phyloP scores from a whole-genome alignment of 352 stramenopile species.

The Phytophthora uliginosa region DNA sequence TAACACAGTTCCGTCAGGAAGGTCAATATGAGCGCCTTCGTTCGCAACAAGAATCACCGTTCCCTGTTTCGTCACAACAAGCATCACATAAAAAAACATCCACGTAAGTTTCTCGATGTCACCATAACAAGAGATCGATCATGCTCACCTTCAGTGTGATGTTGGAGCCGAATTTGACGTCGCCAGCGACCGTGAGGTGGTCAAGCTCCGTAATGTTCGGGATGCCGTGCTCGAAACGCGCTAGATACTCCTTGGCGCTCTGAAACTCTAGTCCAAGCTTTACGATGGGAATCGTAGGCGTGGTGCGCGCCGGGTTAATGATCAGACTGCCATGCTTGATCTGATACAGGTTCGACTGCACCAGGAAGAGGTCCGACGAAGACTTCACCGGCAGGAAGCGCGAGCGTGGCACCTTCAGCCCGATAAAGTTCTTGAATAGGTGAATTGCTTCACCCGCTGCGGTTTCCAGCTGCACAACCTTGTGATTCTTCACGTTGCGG shows the following conservation, averaged over 20 bases:
- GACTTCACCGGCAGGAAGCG: conserved; percentile 99
- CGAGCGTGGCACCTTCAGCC: conserved; percentile 96
- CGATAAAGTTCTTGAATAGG: conserved; percentile 98
- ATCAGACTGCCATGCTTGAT: conserved; percentile 94
- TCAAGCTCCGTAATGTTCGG: conserved; percentile 95
- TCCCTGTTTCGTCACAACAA: conserved; percentile 57
- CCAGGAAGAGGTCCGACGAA: conserved; percentile 97
- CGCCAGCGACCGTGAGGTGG: conserved; percentile 93
- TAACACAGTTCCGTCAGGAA: conserved; percentile 94
- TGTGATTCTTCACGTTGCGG: conserved; percentile 97
- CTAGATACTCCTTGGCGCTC: conserved; percentile 89
- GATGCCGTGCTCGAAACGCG: conserved; percentile 90
- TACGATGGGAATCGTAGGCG: conserved; percentile 92
- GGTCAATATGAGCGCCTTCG: conserved; percentile 94
- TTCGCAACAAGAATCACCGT: conserved; percentile 97
- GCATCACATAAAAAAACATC: conserved; percentile 8
- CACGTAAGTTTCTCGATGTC: background rate
- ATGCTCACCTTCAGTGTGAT: conserved; percentile 90
- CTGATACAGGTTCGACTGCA: conserved; percentile 95
- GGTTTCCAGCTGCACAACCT: conserved; percentile 96
- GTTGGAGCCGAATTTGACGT: conserved; percentile 95
- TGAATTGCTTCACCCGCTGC: conserved; percentile 99
- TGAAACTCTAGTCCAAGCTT: conserved; percentile 95
- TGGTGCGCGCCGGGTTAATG: conserved; percentile 86
- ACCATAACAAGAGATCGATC: background rate